Base-by-base conservation (phyloP, 139 green algal species). In the Micractinium sp. region DNA sequence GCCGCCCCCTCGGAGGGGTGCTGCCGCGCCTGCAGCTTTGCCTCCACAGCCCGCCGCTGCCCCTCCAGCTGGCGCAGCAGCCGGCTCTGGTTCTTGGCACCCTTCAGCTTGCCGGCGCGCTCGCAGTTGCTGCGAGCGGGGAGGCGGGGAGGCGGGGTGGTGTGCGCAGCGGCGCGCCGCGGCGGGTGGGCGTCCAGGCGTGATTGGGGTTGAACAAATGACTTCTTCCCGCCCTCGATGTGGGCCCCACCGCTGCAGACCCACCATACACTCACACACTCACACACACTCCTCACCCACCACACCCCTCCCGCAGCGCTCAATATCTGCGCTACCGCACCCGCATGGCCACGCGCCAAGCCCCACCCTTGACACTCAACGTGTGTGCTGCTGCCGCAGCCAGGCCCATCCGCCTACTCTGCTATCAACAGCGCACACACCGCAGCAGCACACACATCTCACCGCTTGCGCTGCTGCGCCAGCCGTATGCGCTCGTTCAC, bases 81-180 rank as follows among this genome's bases (percentile, higher is more conserved):
- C 31, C 81, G 56, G 16, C 4, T 29, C 81, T 86, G 81, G 56
- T 63, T 53, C 60, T 86, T 86, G 60, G 81, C 81, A 29, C 47
- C 81, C 56, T 86, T 86, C 14, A 86, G 63, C 35, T 71, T 38
- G 63, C 82, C 82, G 0, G 82, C 82, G 4, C 63, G 63, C 82
- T 78, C 82, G 35, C 53, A 69, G 27, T 73, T 47, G 63, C 82
- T 87, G 82, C 63, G 38, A 27, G 76, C 15, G 56, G 36, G 61
- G 25, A 38, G 18, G 56, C 77, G 53, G 60, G 33, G 41, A 76
- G 74, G 33, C 4, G 33, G 27, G 74, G 39, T 27, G 35, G 78
- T 38, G 29, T 38, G 29, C 13, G 74, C 33, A 25, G 74, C 2
- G 33, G 33, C 2, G 74, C 9, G 20, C 0, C 1, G 74, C 3